Base-by-base conservation (phyloP, 2,329 filamentous ascomycete species). In the Ascochyta lentis region DNA sequence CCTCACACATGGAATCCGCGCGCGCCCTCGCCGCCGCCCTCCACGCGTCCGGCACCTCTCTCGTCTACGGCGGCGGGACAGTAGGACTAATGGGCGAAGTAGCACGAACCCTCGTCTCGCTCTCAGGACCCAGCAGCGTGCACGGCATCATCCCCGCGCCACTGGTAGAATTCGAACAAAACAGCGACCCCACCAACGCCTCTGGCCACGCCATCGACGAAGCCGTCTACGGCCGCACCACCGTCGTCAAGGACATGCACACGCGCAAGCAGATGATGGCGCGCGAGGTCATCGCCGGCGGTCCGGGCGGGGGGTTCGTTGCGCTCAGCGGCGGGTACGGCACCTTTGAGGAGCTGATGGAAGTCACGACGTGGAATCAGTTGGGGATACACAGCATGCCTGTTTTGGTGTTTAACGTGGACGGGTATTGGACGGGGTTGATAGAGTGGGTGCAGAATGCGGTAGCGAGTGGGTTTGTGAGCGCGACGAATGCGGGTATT, bases 11-110 rank as follows among this genome's bases (percentile, higher is more conserved):
- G 68, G 86, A 88, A 73, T 88, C 92, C 7, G 95, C 95, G 3
- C 88, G 89, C 35, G 78, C 85, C 27, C 86, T 98, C 13, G 94
- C 89, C 50, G 80, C 80, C 31, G 81, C 83, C 62, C 89, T 98
- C 79, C 89, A 92, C 72, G 82, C 84, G 46, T 84, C 90, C 70
- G 87, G 91, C 74, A 92, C 96, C 68, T 84, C 85, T 9, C 86
- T 99, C 39, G 92, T 98, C 62, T 99, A 98, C 77, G 95, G 95
- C 65, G 95, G 95, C 65, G 95, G 95, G 70, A 98, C 94, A 2
- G 87, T 92, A 34, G 95, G 95, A 9, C 84, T 99, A 41, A 99
- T 99, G 95, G 95, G 95, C 71, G 92, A 97, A 73, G 78, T 98
- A 10, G 92, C 95, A 41, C 89, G 89, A 68, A 93, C 91, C 0